Percentiles rank a stretch among this genome's conserved stretches.
Evolutionary conservation across 2,329 filamentous ascomycete genomes (phyloP).

Genomic region (Fusarium austroafricanum): DNA sequence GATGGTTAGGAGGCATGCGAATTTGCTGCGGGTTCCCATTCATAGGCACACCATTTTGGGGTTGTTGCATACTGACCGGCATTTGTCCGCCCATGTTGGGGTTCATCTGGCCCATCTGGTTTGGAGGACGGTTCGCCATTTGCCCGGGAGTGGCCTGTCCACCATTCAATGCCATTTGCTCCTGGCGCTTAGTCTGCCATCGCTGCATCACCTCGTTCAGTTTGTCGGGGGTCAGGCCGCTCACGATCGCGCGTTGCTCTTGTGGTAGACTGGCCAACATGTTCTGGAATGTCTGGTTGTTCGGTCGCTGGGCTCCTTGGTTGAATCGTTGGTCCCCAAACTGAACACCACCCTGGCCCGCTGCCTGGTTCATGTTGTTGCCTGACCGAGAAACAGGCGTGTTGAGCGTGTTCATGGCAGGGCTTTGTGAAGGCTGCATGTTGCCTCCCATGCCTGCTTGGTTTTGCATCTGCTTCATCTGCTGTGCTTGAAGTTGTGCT

Average conservation of each 20-base stretch:
- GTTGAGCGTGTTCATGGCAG: slow-evolving; percentile 69
- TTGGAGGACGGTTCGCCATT: slow-evolving; percentile 49
- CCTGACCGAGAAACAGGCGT: slow-evolving; percentile 61
- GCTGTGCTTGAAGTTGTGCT: slow-evolving; percentile 57
- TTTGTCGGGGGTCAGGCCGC: slow-evolving; percentile 60
- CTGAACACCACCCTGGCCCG: slow-evolving; percentile 58
- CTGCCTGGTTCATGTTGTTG: slow-evolving; percentile 57
- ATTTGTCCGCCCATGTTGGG: slow-evolving; percentile 48
- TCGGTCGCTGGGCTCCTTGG: slow-evolving; percentile 61
- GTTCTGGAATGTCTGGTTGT: slow-evolving; percentile 55
- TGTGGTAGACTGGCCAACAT: slow-evolving; percentile 59
- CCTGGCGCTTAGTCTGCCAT: slow-evolving; percentile 57
- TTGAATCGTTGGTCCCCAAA: slow-evolving; percentile 67
- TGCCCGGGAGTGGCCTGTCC: slow-evolving; percentile 48
- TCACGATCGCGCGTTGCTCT: slow-evolving; percentile 60
- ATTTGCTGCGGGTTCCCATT: slow-evolving; percentile 47
- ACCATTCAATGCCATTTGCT: slow-evolving; percentile 51
- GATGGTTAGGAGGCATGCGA: slow-evolving; percentile 47
- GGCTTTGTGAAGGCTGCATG: slow-evolving; percentile 67
- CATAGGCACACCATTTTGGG: slow-evolving; percentile 45
- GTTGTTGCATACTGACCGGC: slow-evolving; percentile 49
- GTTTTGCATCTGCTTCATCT: slow-evolving; percentile 66
- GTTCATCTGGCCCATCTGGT: slow-evolving; percentile 50
- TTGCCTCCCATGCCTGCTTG: slow-evolving; percentile 64
- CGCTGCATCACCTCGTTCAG: slow-evolving; percentile 63